These are phyloP conservation scores for Sclerospora graminicola DNA, from an alignment of 352 stramenopile species.

Conservation along the genomic window DNA sequence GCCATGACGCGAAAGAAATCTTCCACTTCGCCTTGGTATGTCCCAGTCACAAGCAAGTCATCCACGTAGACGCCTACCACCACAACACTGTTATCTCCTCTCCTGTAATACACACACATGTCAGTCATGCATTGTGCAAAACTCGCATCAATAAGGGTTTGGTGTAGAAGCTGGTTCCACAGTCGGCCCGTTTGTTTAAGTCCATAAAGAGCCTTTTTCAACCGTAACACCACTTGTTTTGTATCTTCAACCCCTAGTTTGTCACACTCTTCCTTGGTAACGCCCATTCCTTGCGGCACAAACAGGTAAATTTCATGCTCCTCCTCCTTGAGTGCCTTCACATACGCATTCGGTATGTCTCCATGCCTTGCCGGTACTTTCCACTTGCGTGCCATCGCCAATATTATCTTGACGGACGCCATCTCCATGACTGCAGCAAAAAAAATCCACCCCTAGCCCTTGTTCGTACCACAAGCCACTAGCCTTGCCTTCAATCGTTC, in stretches of 20 bases:
- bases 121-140: constrained; percentile 18
- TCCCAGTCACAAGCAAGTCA: constrained; percentile 7
- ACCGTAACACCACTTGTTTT: background rate
- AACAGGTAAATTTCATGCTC: constrained; percentile 15
- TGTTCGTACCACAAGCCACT: background rate
- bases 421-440: background rate
- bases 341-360: background rate
- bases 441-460: background rate
- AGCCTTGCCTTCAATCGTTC: background rate
- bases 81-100: background rate
- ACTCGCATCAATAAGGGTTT: constrained; percentile 3
- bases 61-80: constrained; percentile 17
- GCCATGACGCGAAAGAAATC: constrained; percentile 5
- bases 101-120: constrained; percentile 17
- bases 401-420: background rate
- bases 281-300: constrained; percentile 6
- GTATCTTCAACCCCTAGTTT: background rate
- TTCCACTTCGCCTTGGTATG: constrained; percentile 1
- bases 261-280: background rate
- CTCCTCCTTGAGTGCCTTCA: constrained; percentile 5
- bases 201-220: constrained; percentile 5
- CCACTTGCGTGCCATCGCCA: background rate
- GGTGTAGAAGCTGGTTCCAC: constrained; percentile 10
- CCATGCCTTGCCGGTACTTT: background rate
- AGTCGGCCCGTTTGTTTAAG: constrained; percentile 1